Base-by-base conservation (phyloP, 2,329 filamentous ascomycete genomes). In the Arthrocladium fulminans region DNA sequence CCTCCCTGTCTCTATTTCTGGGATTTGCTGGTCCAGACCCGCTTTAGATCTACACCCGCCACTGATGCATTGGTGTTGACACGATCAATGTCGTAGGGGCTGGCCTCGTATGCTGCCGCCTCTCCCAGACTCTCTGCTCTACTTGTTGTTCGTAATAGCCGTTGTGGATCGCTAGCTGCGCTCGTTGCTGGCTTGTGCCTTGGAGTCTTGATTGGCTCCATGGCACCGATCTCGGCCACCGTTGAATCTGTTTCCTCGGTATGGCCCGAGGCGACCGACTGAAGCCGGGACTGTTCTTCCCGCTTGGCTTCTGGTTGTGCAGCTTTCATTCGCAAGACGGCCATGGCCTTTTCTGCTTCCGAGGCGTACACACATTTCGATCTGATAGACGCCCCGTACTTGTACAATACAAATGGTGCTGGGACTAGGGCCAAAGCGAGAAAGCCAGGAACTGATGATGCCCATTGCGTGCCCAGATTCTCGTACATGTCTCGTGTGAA, bases 341-440 rank as follows among this genome's bases (percentile, higher is more conserved):
- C 42, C 55, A 59, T 58, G 37, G 49, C 47, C 32, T 48, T 48
- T 45, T 57, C 56, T 10, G 57, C 53, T 43, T 55, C 48, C 1
- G 54, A 44, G 17, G 56, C 47, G 32, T 59, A 58, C 8, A 54
- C 50, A 43, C 57, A 54, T 60, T 73, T 77, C 62, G 73, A 68
- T 19, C 84, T 74, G 57, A 89, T 83, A 23, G 54, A 19, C 5
- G 64, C 68, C 32, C 85, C 85, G 62, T 86, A 87, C 57, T 76
- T 80, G 68, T 85, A 86, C 65, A 90, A 86, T 13, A 90, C 63
- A 64, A 85, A 83, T 0, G 86, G 85, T 59, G 86, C 83, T 0
- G 86, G 84, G 15, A 87, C 70, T 64, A 84, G 88, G 9, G 73
- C 75, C 2, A 88, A 63, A 0, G 84, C 78, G 2, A 90, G 70